These are phyloP conservation scores for Nannochloropsis salina DNA, from an alignment of 108 stramenopile species.

Conservation along the genomic window DNA sequence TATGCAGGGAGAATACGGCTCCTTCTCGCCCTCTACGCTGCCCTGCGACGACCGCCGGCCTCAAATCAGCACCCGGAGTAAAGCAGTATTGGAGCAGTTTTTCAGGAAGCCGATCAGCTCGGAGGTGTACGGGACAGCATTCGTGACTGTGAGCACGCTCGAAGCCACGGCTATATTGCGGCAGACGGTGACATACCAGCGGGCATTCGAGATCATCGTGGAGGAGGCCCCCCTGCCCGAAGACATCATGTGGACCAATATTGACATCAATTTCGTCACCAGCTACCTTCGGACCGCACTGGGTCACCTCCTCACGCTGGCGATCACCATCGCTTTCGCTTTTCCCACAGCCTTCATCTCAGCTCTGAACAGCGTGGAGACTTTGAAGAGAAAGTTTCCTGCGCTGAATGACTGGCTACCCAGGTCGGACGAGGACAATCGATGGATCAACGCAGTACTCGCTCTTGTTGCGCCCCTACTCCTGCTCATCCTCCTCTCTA, in stretches of 20 bases:
- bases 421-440: not conserved
- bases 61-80: not conserved
- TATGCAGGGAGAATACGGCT: not conserved
- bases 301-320: conserved; percentile 10
- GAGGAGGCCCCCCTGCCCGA: conserved; percentile 25
- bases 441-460: not conserved
- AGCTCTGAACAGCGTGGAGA: conserved; percentile 19
- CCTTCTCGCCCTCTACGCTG: not conserved
- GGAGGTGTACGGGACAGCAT: conserved; percentile 21
- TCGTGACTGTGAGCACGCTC: conserved; percentile 35
- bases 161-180: conserved; percentile 20
- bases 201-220: conserved; percentile 17
- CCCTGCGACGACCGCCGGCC: conserved; percentile 10
- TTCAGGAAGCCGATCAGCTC: not conserved
- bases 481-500: conserved; percentile 15
- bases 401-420: not conserved
- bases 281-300: not conserved
- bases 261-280: conserved; percentile 21
- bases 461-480: not conserved
- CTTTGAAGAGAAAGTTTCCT: conserved; percentile 14
- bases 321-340: not conserved
- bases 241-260: conserved; percentile 29
- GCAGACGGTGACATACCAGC: conserved; percentile 23
- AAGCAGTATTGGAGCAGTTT: conserved; percentile 13
- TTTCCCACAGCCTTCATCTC: conserved; percentile 17